Evolutionary conservation across 352 stramenopile species (phyloP), one percentile per base, ranked within the genome.

Genomic region (Globisporangium viniferum): DNA sequence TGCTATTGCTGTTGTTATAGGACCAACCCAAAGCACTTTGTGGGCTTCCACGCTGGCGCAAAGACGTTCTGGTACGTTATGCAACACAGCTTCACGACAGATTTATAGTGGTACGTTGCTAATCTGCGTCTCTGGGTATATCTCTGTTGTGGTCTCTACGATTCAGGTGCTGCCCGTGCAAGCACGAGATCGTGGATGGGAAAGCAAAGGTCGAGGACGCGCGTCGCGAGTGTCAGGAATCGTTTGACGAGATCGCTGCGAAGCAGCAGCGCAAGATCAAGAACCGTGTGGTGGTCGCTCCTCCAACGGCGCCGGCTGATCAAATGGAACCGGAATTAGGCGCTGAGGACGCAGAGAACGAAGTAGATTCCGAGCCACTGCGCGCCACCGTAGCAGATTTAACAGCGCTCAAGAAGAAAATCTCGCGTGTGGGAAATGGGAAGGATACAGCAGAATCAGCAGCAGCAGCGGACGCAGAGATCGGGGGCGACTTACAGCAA

Each of bases 11-110:
- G 20, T 10, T 63, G n/a, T 5, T 53, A 15, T 12, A 84, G 77
- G 41, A 15, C 69, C 3, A 73, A 88, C 48, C 33, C 80, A 5
- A 92, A 92, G 67, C 84, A 92, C 64, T 89, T 82, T 59, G 78
- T 89, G 22, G 75, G 73, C 14, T 77, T 90, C 27, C 74, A 86
- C 56, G 58, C 82, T 36, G 80, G 69, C 9, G 75, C 78, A 18
- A 71, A 78, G 57, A 82, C 72, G 15, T 88, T 90, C 54, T 92
- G 80, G 79, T 92, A 73, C 20, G 36, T 46, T 24, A n/a, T 12
- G 1, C 10, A 41, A 41, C 14, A 14, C 36, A 14, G 10, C 36
- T 41, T 41, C 2, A 12, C 10, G 9, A 0, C 8, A 4, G 15
- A 57, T 31, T 46, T 10, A 29, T 20, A 36, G n/a, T 1, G 7